Base-by-base conservation (phyloP, 1,284 basidiomycete genomes). In the Trametes hirsuta region DNA sequence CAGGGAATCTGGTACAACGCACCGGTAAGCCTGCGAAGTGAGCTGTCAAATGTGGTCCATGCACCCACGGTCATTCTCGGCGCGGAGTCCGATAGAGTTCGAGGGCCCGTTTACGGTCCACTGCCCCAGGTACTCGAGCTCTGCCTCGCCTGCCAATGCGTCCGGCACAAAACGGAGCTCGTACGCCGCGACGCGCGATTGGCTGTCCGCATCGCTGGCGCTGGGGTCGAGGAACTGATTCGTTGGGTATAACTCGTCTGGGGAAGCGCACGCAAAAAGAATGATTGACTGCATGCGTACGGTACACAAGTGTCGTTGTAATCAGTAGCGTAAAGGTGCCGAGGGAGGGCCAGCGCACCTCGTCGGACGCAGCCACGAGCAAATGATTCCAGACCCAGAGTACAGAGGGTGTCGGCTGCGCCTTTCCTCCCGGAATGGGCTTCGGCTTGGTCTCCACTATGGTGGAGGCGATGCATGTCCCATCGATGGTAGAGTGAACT, bases 51-150 rank as follows among this genome's bases (percentile, higher is more conserved):
- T 25, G 12, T 56, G 25, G 66, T 74, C 12, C 21, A 14, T 15
- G 55, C 30, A 68, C 77, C 65, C 65, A 88, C 87, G 77, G 48
- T 84, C 77, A 15, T 70, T 64, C 59, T 78, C 76, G 53, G 74
- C 68, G 60, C 78, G 71, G 15, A 88, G 69, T 2, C 79, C 81
- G 11, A 82, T 69, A 34, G 79, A 77, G 44, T 75, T 73, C 0
- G 79, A 72, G 14, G 77, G 75, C 6, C 84, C 82, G 51, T 83
- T 79, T 6, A 84, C 69, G 37, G 76, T 69, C 85, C 86, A 88
- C 40, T 84, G 81, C 4, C 83, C 84, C 12, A 86, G 62, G 48
- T 77, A 77, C 57, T 79, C 76, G 1, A 90, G 75, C 21, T 63
- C 69, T 1, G 79, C 68, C 22, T 78, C 76, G 4, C 75, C 70